These are phyloP conservation scores for Rubia tinctorum DNA, from an alignment of 305 asterid species.

Conservation along the genomic window DNA sequence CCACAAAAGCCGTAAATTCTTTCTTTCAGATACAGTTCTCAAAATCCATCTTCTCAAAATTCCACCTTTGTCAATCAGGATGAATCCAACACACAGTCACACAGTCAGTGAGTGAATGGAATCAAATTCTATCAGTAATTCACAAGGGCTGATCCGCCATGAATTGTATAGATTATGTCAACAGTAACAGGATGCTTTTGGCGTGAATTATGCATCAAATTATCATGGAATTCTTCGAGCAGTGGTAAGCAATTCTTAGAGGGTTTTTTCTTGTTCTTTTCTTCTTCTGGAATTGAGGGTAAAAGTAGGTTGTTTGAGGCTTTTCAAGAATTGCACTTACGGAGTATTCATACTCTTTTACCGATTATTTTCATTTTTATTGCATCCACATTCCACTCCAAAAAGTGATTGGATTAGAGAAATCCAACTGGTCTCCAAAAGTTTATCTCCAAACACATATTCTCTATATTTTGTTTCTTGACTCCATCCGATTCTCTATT, in stretches of 20 bases:
- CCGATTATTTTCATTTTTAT: background rate
- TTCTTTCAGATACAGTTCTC: conserved; percentile 23
- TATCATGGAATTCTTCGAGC: conserved; percentile 3
- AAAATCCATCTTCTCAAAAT: conserved; percentile 17
- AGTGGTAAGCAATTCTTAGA: background rate
- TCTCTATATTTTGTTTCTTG: too few species aligned
- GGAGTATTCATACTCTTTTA: background rate
- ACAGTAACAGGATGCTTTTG: background rate
- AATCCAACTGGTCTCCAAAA: too few species aligned
- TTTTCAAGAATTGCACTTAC: background rate
- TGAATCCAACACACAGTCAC: conserved; percentile 6
- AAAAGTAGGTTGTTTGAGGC: too few species aligned
- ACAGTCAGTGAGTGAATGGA: background rate
- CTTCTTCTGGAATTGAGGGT: background rate
- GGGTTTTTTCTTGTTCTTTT: background rate
- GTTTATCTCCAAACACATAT: too few species aligned
- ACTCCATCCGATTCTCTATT: too few species aligned
- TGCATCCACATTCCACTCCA: background rate
- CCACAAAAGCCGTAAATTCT: conserved; percentile 15
- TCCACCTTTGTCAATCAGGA: conserved; percentile 18
- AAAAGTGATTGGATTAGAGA: too few species aligned
- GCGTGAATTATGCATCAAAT: background rate
- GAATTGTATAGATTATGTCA: conserved; percentile 16
- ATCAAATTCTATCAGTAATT: conserved; percentile 18
- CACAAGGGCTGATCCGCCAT: conserved; percentile 2